Evolutionary conservation across 2,329 filamentous ascomycete species (phyloP).

Genomic region (Colletotrichum theobromicola): DNA sequence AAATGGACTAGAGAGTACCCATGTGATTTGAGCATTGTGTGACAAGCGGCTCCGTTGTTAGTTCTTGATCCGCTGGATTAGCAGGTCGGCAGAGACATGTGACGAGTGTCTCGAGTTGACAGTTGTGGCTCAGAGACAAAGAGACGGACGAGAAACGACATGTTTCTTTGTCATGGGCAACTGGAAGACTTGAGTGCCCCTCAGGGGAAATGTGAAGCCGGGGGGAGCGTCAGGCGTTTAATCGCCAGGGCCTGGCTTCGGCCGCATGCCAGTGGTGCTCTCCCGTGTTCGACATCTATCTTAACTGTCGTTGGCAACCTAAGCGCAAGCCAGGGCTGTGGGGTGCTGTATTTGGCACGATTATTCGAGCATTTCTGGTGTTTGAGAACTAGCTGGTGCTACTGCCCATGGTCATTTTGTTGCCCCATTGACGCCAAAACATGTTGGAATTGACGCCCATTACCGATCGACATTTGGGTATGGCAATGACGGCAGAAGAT

Average conservation of each 20-base stretch:
- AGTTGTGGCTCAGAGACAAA: conserved; percentile 15
- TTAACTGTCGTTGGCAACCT: background rate
- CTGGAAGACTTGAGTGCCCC: background rate
- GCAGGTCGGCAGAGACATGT: background rate
- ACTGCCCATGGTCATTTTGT: conserved; percentile 9
- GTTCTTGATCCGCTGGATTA: background rate
- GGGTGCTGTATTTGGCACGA: background rate
- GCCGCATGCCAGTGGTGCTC: conserved; percentile 4
- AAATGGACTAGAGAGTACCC: conserved; percentile 15
- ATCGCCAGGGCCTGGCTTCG: background rate
- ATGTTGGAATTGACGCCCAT: conserved; percentile 10
- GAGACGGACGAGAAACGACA: background rate
- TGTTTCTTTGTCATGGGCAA: conserved; percentile 13
- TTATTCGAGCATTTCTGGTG: conserved; percentile 14
- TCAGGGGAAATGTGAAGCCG: background rate
- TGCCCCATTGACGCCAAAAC: conserved; percentile 13
- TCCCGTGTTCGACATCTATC: background rate
- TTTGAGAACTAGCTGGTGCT: background rate
- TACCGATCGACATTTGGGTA: background rate
- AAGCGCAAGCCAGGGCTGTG: background rate
- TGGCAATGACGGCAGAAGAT: background rate
- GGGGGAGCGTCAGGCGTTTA: background rate
- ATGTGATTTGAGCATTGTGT: background rate
- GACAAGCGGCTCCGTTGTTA: background rate
- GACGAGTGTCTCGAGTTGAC: background rate